Conservation (phyloP, 352 stramenopile species). For the Pythium pyrilobum region DNA sequence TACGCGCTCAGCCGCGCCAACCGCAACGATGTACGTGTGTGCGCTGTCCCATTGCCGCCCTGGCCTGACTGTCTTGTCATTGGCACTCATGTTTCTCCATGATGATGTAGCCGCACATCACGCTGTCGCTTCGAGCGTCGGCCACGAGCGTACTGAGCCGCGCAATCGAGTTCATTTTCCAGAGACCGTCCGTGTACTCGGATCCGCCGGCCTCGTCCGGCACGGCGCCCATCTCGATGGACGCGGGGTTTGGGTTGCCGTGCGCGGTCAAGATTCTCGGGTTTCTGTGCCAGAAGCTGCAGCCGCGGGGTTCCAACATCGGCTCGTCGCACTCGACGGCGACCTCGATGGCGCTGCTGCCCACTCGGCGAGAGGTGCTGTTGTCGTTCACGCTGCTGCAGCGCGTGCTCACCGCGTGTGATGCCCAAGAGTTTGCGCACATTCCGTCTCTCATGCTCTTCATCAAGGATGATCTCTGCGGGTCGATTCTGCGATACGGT, state of each 20-base stretch:
- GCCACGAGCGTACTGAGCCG: constrained; percentile 61
- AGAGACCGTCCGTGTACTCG: constrained; percentile 41
- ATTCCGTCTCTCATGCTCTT: constrained; percentile 75
- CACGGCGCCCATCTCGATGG: background rate
- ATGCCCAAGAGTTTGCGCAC: constrained; percentile 36
- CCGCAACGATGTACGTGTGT: constrained; percentile 44
- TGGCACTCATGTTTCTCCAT: background rate
- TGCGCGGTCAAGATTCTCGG: constrained; percentile 76
- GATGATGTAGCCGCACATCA: constrained; percentile 43
- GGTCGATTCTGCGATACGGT: constrained; percentile 61
- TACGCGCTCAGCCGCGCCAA: constrained; percentile 88
- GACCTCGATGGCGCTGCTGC: background rate
- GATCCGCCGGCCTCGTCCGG: constrained; percentile 8
- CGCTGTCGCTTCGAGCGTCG: constrained; percentile 50
- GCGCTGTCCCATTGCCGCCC: background rate
- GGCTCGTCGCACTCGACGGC: background rate
- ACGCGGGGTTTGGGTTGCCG: constrained; percentile 55
- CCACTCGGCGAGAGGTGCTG: constrained; percentile 53
- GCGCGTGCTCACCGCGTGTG: constrained; percentile 43
- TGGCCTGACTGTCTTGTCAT: too few species aligned
- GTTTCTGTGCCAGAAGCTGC: constrained; percentile 80
- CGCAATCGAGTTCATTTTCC: constrained; percentile 64
- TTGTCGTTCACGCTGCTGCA: constrained; percentile 69
- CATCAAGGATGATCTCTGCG: constrained; percentile 81
- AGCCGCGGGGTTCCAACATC: constrained; percentile 15